These are phyloP conservation scores for Boletus rubroflammeus DNA, from an alignment of 768 basidiomycete species.

Conservation along the genomic window DNA sequence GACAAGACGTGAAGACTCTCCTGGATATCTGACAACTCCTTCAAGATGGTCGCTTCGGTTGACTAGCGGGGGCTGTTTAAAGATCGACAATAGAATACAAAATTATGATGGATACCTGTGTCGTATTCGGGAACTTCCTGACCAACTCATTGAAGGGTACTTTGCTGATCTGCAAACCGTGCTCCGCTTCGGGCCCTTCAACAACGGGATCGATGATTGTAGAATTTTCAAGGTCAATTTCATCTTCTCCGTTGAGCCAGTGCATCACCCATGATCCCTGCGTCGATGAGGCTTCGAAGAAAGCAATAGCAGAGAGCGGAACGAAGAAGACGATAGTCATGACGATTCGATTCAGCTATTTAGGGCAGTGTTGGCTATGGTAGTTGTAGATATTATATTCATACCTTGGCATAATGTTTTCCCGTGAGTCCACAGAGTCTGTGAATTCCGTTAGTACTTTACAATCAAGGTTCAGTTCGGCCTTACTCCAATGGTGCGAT, in stretches of 20 bases:
- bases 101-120: constrained; percentile 44
- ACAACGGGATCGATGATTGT: constrained; percentile 57
- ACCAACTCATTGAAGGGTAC: constrained; percentile 68
- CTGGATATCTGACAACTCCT: constrained; percentile 59
- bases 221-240: constrained; percentile 54
- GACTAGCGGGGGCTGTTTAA: constrained; percentile 45
- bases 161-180: constrained; percentile 63
- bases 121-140: constrained; percentile 68
- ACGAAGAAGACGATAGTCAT: constrained; percentile 83
- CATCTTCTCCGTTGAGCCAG: constrained; percentile 62
- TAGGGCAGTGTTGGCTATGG: constrained; percentile 2
- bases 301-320: constrained; percentile 68
- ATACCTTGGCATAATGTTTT: constrained; percentile 58
- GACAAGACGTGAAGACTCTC: constrained; percentile 36
- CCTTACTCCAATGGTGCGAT: constrained; percentile 86
- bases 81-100: constrained; percentile 3
- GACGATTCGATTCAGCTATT: constrained; percentile 68
- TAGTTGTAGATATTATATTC: neutral
- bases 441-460: constrained; percentile 1
- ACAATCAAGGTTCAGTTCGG: neutral
- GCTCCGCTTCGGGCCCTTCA: constrained; percentile 48
- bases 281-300: constrained; percentile 62
- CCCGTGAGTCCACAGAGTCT: constrained; percentile 46
- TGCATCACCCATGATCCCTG: constrained; percentile 62
- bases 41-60: constrained; percentile 61